Evolutionary conservation across 2,329 filamentous ascomycete genomes (phyloP), one percentile per base, ranked within the genome.

Genomic region (Bipolaris zeicola): DNA sequence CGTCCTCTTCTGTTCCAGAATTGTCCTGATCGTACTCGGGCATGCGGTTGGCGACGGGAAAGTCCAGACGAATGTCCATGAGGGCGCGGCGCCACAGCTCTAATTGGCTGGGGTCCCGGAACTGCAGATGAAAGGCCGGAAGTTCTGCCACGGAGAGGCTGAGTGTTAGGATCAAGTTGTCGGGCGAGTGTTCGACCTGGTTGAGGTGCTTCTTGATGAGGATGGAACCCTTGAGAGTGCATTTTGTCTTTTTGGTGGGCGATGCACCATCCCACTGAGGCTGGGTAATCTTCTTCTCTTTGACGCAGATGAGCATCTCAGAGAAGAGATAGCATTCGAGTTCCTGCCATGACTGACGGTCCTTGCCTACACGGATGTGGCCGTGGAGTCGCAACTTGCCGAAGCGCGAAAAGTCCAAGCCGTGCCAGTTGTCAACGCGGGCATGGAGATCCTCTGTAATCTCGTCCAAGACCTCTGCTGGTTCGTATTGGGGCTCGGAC

Each of bases 301-400:
- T 99, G 59, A 99, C 92, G 72, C 95, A 99, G 63, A 99, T 99
- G 68, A 99, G 89, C 95, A 99, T 99, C 79, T 99, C 95, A 4
- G 90, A 91, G 72, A 99, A 99, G 28, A 99, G 84, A 75, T 92
- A 99, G 76, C 95, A 99, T 75, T 99, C 93, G 52, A 99, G 80
- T 75, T 98, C 95, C 80, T 99, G 95, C 95, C 95, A 99, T 6
- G 93, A 93, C 63, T 94, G 84, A 65, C 92, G 92, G 76, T 99
- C 95, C 78, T 99, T 99, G 67, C 95, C 95, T 20, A 99, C 95
- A 50, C 91, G 88, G 55, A 99, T 86, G 2, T 89, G 93, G 26
- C 92, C 94, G 69, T 96, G 93, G 31, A 98, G 81, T 31, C 93
- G 87, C 63, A 99, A 83, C 72, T 95, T 96, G 61, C 95, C 95